Conservation (phyloP, 2,329 filamentous ascomycete genomes). For the Penicillium sp. region DNA sequence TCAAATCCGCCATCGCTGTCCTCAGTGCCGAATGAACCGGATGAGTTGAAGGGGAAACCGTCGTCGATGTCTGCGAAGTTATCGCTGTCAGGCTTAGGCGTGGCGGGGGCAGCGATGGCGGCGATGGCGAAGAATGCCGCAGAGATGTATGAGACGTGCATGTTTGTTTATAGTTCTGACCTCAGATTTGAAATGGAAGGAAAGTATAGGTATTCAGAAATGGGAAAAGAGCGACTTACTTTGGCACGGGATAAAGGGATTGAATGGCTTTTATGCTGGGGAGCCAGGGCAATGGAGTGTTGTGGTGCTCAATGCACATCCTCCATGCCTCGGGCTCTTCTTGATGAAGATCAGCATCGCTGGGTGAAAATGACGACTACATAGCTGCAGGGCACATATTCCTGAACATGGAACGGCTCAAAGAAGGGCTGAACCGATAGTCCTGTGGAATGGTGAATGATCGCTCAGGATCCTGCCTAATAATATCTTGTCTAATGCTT, state of each 20-base stretch:
- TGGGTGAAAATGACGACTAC: conserved; percentile 13
- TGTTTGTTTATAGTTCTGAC: conserved; percentile 8
- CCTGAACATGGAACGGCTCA: conserved; percentile 11
- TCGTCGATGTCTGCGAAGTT: conserved; percentile 5
- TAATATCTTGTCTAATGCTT: conserved; percentile 1
- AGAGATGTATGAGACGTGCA: conserved; percentile 25
- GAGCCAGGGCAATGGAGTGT: conserved; percentile 1
- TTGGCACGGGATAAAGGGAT: conserved; percentile 5
- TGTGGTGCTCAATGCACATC: conserved; percentile 11
- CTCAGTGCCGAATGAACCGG: conserved; percentile 4
- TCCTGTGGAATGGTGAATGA: conserved; percentile 28
- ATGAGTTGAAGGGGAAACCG: conserved; percentile 19
- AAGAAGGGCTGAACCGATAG: conserved; percentile 4
- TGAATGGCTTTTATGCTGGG: conserved; percentile 16
- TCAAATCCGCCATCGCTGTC: conserved; percentile 17
- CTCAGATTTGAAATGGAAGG: neutral
- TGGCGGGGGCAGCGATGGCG: conserved; percentile 26
- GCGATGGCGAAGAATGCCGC: conserved; percentile 32
- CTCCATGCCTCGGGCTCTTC: conserved; percentile 19
- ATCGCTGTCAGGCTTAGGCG: conserved; percentile 7
- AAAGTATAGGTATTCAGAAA: conserved; percentile 18
- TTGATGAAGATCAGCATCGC: conserved; percentile 17
- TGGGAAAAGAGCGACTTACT: conserved; percentile 6
- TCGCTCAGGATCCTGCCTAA: conserved; percentile 6
- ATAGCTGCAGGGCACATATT: conserved; percentile 15